Evolutionary conservation across 805 yeast genomes (phyloP).

Genomic region (Saccharomycopsis sp.): DNA sequence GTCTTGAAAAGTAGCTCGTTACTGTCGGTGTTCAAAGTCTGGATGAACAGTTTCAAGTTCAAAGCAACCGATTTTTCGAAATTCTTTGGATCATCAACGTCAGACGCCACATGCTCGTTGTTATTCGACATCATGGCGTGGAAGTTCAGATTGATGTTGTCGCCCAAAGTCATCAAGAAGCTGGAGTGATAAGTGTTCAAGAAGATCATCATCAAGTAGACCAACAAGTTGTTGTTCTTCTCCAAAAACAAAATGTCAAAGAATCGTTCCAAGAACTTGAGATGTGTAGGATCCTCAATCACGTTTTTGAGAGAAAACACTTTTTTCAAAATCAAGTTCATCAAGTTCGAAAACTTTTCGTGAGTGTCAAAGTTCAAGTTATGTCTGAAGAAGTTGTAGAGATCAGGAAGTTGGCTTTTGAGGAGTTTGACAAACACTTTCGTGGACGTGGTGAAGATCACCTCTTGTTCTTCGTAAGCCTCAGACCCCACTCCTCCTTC

Average conservation of each 20-base stretch:
- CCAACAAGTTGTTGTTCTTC: constrained; percentile 15
- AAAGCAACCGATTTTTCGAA: background rate
- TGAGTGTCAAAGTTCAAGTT: constrained; percentile 6
- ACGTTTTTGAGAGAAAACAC: constrained; percentile 7
- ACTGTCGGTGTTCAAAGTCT: constrained; percentile 9
- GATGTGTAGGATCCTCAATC: constrained; percentile 8
- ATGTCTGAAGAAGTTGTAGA: constrained; percentile 6
- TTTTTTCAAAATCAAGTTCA: constrained; percentile 4
- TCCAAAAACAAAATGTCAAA: constrained; percentile 18
- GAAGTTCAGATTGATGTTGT: background rate
- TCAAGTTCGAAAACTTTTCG: constrained; percentile 6
- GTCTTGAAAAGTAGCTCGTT: constrained; percentile 19
- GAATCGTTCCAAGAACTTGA: constrained; percentile 11
- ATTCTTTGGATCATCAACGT: background rate
- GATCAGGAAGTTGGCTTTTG: constrained; percentile 11
- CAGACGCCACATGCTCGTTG: background rate
- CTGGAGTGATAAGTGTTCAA: constrained; percentile 15
- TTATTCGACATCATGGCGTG: background rate
- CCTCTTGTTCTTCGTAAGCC: constrained; percentile 6
- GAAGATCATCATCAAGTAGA: constrained; percentile 14
- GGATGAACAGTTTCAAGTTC: constrained; percentile 12
- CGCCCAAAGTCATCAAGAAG: constrained; percentile 6
- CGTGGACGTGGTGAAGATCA: constrained; percentile 4
- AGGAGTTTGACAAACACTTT: constrained; percentile 15
- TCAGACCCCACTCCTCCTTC: background rate